A percentile compares a stretch with the other conserved stretches of the same genome.
Evolutionary conservation across 805 yeast species (phyloP).

Genomic region (Cyberlindnera amylophila): DNA sequence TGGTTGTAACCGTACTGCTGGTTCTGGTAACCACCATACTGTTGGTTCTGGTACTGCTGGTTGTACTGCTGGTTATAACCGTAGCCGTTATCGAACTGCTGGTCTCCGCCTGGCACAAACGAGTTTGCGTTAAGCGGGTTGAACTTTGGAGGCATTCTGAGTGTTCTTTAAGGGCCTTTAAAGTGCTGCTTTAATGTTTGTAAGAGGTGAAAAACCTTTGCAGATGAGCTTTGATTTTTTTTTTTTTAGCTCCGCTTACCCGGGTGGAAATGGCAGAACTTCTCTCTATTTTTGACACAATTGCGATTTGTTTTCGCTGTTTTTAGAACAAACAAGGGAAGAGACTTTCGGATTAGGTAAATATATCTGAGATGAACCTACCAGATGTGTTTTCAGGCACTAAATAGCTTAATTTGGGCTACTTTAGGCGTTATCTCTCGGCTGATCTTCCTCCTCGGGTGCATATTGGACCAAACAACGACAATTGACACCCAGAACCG

Average conservation of each 20-base stretch:
- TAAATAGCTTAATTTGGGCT: too few species aligned
- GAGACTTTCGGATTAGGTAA: too few species aligned
- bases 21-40: conserved; percentile 4
- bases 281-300: neutral
- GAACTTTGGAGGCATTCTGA: conserved; percentile 38
- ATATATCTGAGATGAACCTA: too few species aligned
- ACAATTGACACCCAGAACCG: neutral
- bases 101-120: conserved; percentile 30
- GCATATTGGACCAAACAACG: neutral
- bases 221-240: conserved; percentile 5
- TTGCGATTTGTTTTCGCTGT: neutral
- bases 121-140: conserved; percentile 32
- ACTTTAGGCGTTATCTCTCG: neutral
- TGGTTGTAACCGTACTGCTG: conserved; percentile 6
- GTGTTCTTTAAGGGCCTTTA: neutral
- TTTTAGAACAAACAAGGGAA: too few species aligned
- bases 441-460: neutral
- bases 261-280: conserved; percentile 4
- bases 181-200: neutral
- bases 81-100: conserved; percentile 2
- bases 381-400: too few species aligned
- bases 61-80: conserved; percentile 13
- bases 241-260: conserved; percentile 1
- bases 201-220: conserved; percentile 1
- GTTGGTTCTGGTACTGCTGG: conserved; percentile 7